These are phyloP conservation scores for Lipomyces mesembrius DNA, from an alignment of 805 yeast genomes.

Conservation along the genomic window DNA sequence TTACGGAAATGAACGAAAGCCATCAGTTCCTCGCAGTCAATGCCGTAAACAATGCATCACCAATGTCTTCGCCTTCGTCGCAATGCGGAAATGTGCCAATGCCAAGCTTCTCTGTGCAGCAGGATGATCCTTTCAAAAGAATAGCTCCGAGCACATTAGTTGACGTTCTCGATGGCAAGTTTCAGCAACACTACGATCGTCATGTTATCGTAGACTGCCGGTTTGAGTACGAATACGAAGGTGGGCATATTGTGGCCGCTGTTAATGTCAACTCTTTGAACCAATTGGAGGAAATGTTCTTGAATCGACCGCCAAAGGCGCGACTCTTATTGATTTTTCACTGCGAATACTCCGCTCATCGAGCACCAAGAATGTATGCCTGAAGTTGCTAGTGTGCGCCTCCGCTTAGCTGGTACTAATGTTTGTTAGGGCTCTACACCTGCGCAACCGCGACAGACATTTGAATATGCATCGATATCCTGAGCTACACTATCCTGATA, in stretches of 20 bases:
- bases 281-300: slow-evolving; percentile 65
- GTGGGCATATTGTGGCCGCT: slow-evolving; percentile 91
- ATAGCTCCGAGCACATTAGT: slow-evolving; percentile 63
- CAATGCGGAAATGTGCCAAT: slow-evolving; percentile 23
- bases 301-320: slow-evolving; percentile 43
- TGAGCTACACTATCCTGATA: slow-evolving; percentile 80
- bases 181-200: slow-evolving; percentile 58
- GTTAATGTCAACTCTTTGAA: slow-evolving; percentile 73
- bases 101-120: slow-evolving; percentile 22
- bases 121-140: slow-evolving; percentile 66
- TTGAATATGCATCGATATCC: slow-evolving; percentile 80
- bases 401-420: not conserved
- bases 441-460: slow-evolving; percentile 81
- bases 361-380: slow-evolving; percentile 81
- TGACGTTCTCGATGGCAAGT: slow-evolving; percentile 61
- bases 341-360: slow-evolving; percentile 89
- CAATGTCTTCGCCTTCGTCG: slow-evolving; percentile 31
- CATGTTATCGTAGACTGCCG: slow-evolving; percentile 80
- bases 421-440: slow-evolving; percentile 63
- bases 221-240: slow-evolving; percentile 86
- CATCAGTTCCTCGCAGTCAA: slow-evolving; percentile 10
- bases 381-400: not conserved
- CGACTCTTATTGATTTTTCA: slow-evolving; percentile 75
- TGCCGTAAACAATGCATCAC: slow-evolving; percentile 20
- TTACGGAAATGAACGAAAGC: slow-evolving; percentile 46